Conservation (phyloP, 768 basidiomycete genomes). For the Polyporus arcularius region DNA sequence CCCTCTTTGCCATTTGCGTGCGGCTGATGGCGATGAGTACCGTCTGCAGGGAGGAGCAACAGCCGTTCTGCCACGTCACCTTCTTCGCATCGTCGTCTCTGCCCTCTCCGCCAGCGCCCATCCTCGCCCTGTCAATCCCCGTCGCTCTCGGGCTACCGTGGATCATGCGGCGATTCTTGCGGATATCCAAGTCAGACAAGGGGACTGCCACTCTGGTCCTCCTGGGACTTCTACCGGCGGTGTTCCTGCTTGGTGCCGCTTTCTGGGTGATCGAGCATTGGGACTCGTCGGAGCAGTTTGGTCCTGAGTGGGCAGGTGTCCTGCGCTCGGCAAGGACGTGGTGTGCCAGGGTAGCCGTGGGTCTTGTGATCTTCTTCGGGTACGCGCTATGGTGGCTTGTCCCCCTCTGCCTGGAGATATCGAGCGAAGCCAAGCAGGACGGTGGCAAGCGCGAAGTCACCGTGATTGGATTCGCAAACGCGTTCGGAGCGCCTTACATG, state of each 20-base stretch:
- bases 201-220: conserved; percentile 71
- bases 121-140: conserved; percentile 60
- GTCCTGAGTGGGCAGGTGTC: conserved; percentile 39
- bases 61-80: conserved; percentile 85
- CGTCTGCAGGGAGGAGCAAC: conserved; percentile 93
- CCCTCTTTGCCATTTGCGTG: conserved; percentile 64
- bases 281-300: conserved; percentile 55
- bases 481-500: conserved; percentile 86
- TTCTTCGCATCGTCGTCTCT: conserved; percentile 79
- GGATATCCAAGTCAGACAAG: conserved; percentile 69
- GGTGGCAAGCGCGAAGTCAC: conserved; percentile 44
- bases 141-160: conserved; percentile 59
- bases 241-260: conserved; percentile 56
- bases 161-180: conserved; percentile 55
- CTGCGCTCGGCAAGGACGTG: conserved; percentile 60
- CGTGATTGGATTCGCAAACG: conserved; percentile 86
- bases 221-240: conserved; percentile 54
- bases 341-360: conserved; percentile 59
- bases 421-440: conserved; percentile 27
- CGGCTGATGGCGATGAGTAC: conserved; percentile 82
- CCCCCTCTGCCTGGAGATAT: conserved; percentile 75
- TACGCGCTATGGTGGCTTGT: conserved; percentile 67
- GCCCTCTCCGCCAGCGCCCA: conserved; percentile 61
- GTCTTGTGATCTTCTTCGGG: conserved; percentile 53
- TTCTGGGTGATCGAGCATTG: conserved; percentile 87